phyloP scores from a whole-genome alignment of 805 yeast species.

The Pichia manshurica region DNA sequence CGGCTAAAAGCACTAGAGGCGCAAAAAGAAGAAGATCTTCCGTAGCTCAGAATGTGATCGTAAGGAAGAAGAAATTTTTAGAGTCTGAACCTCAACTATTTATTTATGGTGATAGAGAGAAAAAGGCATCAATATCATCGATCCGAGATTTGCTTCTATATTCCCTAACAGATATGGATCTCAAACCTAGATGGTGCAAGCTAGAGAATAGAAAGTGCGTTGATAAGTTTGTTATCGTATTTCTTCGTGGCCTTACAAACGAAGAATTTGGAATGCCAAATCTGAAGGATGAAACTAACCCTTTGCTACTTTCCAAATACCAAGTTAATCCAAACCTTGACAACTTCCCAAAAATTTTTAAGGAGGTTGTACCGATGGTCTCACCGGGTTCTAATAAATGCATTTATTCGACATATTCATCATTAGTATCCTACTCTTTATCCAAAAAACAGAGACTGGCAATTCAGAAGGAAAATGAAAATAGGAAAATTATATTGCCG shows the following conservation, averaged over 20 bases:
- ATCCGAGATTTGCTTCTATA: conserved; percentile 43
- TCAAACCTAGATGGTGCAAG: conserved; percentile 44
- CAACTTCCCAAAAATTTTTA: conserved; percentile 37
- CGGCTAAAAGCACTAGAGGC: conserved; percentile 1
- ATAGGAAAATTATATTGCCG: conserved; percentile 37
- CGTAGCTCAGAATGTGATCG: conserved; percentile 25
- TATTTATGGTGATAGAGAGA: conserved; percentile 14
- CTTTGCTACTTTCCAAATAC: conserved; percentile 10
- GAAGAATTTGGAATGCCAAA: conserved; percentile 36
- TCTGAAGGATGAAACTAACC: conserved; percentile 12
- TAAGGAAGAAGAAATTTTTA: conserved; percentile 31
- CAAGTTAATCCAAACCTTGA: conserved; percentile 21
- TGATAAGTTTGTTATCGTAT: conserved; percentile 49
- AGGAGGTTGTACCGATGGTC: conserved; percentile 40
- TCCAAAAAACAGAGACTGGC: conserved; percentile 49
- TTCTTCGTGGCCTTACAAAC: conserved; percentile 59
- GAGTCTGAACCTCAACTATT: conserved; percentile 17
- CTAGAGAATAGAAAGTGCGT: conserved; percentile 44
- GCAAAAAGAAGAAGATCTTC: conserved; percentile 37
- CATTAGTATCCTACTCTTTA: conserved; percentile 52
- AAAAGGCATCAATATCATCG: conserved; percentile 33
- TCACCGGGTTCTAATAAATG: conserved; percentile 63
- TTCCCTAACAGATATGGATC: conserved; percentile 36
- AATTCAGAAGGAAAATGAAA: conserved; percentile 30
- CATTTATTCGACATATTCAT: conserved; percentile 47